Conservation (phyloP, 768 basidiomycete genomes). For the Boletus barrowsii region DNA sequence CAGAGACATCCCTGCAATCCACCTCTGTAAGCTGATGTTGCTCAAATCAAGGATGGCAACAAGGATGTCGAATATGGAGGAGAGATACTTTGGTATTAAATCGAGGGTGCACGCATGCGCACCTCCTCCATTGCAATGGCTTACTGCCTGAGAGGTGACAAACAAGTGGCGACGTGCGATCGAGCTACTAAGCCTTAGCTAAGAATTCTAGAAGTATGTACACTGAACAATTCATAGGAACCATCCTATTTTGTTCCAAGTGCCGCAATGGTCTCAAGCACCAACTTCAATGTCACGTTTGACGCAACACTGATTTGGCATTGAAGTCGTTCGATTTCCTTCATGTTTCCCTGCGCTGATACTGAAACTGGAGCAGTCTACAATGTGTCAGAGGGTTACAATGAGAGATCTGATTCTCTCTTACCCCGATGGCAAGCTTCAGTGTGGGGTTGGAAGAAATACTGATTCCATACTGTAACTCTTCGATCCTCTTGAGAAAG, state of each 20-base stretch:
- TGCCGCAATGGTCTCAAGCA: not conserved
- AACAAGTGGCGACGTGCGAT: too few relatives aligned
- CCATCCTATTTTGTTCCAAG: not conserved
- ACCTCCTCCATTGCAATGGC: too few relatives aligned
- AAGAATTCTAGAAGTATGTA: too few relatives aligned
- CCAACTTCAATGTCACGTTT: not conserved
- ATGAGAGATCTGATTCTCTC: not conserved
- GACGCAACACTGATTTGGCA: not conserved
- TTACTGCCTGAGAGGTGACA: too few relatives aligned
- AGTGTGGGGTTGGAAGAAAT: not conserved
- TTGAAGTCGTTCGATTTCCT: not conserved
- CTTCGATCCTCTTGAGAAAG: not conserved
- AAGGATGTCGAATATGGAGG: too few relatives aligned
- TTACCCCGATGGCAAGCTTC: not conserved
- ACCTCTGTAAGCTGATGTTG: too few relatives aligned
- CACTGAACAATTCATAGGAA: too few relatives aligned
- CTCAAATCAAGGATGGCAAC: too few relatives aligned
- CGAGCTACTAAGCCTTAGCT: too few relatives aligned
- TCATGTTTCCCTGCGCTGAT: not conserved
- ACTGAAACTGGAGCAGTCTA: not conserved
- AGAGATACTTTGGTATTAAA: too few relatives aligned
- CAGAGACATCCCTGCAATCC: too few relatives aligned
- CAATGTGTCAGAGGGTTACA: not conserved
- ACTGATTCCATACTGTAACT: not conserved
- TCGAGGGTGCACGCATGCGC: too few relatives aligned